Evolutionary conservation across 106 monocot genomes (phyloP).

Genomic region (Dioscorea alata): DNA sequence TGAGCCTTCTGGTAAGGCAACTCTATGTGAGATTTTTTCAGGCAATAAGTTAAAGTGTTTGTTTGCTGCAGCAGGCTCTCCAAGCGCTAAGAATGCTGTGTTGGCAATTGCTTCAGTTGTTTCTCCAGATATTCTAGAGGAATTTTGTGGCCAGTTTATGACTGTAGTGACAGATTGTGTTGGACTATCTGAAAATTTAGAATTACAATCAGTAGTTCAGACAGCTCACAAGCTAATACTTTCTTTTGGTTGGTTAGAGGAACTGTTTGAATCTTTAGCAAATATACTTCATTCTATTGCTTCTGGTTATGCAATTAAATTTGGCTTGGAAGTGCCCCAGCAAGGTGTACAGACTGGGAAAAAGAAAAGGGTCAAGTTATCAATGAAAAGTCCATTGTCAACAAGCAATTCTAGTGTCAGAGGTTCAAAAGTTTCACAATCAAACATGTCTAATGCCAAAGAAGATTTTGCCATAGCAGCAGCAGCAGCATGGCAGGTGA

Average conservation of each 20-base stretch:
- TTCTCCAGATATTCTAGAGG: constrained; percentile 41
- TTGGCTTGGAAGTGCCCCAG: constrained; percentile 15
- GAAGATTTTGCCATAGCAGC: constrained; percentile 44
- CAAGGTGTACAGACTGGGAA: constrained; percentile 14
- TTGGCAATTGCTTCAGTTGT: constrained; percentile 48
- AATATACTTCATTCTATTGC: constrained; percentile 37
- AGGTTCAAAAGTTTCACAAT: constrained; percentile 16
- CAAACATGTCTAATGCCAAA: constrained; percentile 16
- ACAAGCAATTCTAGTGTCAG: constrained; percentile 6
- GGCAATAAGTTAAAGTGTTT: constrained; percentile 46
- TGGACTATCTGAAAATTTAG: constrained; percentile 45
- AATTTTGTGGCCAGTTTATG: constrained; percentile 45
- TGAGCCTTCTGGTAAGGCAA: constrained; percentile 32
- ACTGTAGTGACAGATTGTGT: constrained; percentile 28
- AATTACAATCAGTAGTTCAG: constrained; percentile 40
- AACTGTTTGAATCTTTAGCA: constrained; percentile 52
- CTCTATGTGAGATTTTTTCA: constrained; percentile 47
- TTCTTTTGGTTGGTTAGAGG: constrained; percentile 49
- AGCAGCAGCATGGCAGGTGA: constrained; percentile 78
- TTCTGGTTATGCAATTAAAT: constrained; percentile 25
- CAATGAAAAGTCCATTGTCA: constrained; percentile 24
- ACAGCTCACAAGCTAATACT: constrained; percentile 61
- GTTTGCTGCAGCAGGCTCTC: constrained; percentile 45
- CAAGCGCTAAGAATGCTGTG: constrained; percentile 47
- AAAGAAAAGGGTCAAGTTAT: constrained; percentile 45